phyloP scores from a whole-genome alignment of 202 grass and related monocot genomes.

The Eragrostis tef region DNA sequence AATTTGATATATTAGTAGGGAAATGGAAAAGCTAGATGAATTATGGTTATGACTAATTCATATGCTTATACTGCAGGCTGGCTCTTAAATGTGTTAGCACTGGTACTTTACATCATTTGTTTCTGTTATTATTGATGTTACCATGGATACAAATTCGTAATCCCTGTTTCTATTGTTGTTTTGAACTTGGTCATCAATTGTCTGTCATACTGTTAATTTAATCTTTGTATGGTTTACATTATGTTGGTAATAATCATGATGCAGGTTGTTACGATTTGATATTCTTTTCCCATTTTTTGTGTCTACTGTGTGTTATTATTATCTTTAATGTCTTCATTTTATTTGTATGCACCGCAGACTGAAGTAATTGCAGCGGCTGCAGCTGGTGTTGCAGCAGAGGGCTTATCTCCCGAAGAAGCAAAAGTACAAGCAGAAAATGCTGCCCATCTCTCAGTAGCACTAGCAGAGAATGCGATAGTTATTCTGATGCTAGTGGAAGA shows the following conservation, averaged over 20 bases:
- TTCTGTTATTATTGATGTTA: conserved; percentile 24
- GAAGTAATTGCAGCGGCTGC: conserved; percentile 97
- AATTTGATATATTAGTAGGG: conserved; percentile 13
- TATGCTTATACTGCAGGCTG: conserved; percentile 2
- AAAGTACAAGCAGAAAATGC: conserved; percentile 96
- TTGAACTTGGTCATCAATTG: background rate
- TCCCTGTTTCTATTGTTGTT: conserved; percentile 2
- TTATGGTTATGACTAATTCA: background rate
- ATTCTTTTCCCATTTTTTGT: conserved; percentile 2
- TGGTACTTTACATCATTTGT: conserved; percentile 16
- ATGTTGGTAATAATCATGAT: background rate
- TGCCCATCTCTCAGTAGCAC: conserved; percentile 91
- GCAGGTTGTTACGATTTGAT: conserved; percentile 16
- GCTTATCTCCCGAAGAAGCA: conserved; percentile 85
- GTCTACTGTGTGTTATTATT: conserved; percentile 20
- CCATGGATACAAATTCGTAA: background rate
- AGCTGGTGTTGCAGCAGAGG: conserved; percentile 97
- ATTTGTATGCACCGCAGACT: conserved; percentile 63
- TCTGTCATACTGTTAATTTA: background rate
- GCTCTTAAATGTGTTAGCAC: conserved; percentile 9
- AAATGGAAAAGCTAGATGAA: conserved; percentile 12
- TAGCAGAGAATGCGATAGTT: conserved; percentile 94
- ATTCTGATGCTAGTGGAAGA: conserved; percentile 99
- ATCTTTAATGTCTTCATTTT: conserved; percentile 47
- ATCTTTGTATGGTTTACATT: conserved; percentile 16